phyloP scores from a whole-genome alignment of 2,329 filamentous ascomycete genomes.

The Paraphaeosphaeria sporulosa region DNA sequence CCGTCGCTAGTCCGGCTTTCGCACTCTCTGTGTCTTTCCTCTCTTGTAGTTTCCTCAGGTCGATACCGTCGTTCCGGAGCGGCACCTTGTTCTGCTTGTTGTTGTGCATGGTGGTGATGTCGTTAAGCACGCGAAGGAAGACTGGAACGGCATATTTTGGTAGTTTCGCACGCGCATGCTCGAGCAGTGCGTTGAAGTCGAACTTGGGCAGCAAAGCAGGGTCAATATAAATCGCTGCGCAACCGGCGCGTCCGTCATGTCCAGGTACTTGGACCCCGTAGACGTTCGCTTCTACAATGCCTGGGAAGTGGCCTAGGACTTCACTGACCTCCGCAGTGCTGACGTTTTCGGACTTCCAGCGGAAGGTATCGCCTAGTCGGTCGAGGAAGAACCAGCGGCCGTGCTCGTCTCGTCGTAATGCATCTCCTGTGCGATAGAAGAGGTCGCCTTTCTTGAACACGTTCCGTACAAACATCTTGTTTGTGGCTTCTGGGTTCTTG shows the following conservation, averaged over 20 bases:
- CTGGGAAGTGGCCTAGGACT: constrained; percentile 54
- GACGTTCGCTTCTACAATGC: constrained; percentile 57
- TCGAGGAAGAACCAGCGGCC: constrained; percentile 60
- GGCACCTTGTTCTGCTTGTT: constrained; percentile 83
- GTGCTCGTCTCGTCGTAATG: constrained; percentile 52
- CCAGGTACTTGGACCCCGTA: constrained; percentile 58
- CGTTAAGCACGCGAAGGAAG: constrained; percentile 70
- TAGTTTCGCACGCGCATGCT: constrained; percentile 65
- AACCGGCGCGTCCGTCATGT: constrained; percentile 60
- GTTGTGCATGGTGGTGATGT: constrained; percentile 71
- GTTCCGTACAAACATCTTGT: constrained; percentile 60
- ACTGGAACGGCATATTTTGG: constrained; percentile 79
- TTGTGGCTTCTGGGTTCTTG: constrained; percentile 70
- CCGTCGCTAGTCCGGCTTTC: constrained; percentile 37
- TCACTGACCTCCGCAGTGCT: constrained; percentile 57
- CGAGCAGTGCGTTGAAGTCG: constrained; percentile 64
- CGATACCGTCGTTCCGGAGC: constrained; percentile 71
- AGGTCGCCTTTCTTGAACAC: constrained; percentile 58
- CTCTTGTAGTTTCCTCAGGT: constrained; percentile 59
- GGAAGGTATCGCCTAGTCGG: constrained; percentile 57
- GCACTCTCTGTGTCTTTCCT: constrained; percentile 42
- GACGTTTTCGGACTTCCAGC: constrained; percentile 61
- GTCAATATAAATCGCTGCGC: constrained; percentile 66
- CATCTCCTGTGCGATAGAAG: constrained; percentile 59
- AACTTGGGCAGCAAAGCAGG: constrained; percentile 56